Evolutionary conservation across 139 green algal genomes (phyloP).

Genomic region (Coelastrella sp.): DNA sequence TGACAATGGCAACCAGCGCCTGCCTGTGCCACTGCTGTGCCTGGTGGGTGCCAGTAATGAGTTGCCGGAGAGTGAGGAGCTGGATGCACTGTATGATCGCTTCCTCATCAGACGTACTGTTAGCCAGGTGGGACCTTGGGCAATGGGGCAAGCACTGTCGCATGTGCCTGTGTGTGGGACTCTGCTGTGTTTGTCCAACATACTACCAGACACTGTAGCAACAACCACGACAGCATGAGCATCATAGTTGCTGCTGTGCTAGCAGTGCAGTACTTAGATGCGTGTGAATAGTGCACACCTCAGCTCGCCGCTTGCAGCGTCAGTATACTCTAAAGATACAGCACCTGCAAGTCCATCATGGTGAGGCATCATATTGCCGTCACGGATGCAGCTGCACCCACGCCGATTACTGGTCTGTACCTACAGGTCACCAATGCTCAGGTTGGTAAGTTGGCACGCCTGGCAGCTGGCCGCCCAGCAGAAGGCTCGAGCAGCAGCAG

Average conservation of each 20-base stretch:
- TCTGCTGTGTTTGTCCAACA: no score
- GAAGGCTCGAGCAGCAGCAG: slow-evolving; percentile 14
- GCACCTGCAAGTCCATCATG: neutral
- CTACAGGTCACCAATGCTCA: slow-evolving; percentile 68
- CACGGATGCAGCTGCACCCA: no score
- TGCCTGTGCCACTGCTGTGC: slow-evolving; percentile 51
- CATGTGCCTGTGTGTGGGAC: no score
- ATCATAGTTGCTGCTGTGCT: neutral
- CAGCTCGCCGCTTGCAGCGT: no score
- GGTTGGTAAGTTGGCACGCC: slow-evolving; percentile 73
- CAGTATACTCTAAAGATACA: neutral
- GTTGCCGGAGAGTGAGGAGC: slow-evolving; percentile 92
- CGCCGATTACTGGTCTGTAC: neutral
- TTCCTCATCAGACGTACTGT: slow-evolving; percentile 89
- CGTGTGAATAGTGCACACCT: neutral
- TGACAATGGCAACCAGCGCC: slow-evolving; percentile 87
- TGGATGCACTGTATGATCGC: slow-evolving; percentile 95
- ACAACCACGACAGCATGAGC: no score
- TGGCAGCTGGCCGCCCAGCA: slow-evolving; percentile 75
- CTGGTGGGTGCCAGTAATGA: slow-evolving; percentile 92
- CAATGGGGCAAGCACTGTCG: no score
- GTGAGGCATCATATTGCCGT: neutral
- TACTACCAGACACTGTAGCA: no score
- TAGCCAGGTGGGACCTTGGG: slow-evolving; percentile 62
- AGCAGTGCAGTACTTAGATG: neutral